These are phyloP conservation scores for Arthrobotrys conoides DNA, from an alignment of 2,329 filamentous ascomycete species.

Conservation along the genomic window DNA sequence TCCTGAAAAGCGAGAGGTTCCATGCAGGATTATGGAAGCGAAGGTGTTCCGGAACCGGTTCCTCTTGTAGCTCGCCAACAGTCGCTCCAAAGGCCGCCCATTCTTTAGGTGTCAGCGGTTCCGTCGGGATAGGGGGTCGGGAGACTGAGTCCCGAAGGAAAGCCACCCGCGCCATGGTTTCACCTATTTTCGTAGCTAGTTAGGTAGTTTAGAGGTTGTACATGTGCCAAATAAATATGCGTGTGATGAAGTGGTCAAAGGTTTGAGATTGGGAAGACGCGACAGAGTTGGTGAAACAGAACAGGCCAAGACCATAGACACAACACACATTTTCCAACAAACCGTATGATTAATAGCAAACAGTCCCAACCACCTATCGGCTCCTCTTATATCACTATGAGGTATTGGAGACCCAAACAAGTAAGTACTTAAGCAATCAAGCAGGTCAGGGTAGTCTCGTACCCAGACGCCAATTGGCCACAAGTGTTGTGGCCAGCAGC, in stretches of 20 bases:
- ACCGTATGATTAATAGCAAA: too few species aligned
- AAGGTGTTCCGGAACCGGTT: slow-evolving; percentile 42
- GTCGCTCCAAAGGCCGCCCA: slow-evolving; percentile 35
- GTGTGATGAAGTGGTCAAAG: neutral
- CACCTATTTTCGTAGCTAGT: too few species aligned
- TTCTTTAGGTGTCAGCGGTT: slow-evolving; percentile 47
- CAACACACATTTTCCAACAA: slow-evolving; percentile 20
- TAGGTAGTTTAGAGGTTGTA: neutral
- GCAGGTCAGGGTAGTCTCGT: too few species aligned
- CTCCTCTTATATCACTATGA: too few species aligned
- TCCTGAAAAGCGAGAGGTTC: slow-evolving; percentile 42
- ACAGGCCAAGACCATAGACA: too few species aligned
- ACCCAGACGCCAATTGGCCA: too few species aligned
- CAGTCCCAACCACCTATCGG: too few species aligned
- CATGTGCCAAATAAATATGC: neutral
- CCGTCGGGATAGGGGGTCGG: slow-evolving; percentile 18
- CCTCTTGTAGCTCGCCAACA: slow-evolving; percentile 14
- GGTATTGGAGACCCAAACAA: too few species aligned
- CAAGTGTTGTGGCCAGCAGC: too few species aligned
- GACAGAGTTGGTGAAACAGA: slow-evolving; percentile 17
- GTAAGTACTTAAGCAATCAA: too few species aligned
- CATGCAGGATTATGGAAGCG: slow-evolving; percentile 39
- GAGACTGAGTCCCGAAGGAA: neutral
- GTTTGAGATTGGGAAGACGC: slow-evolving; percentile 19
- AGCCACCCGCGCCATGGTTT: neutral